A percentile compares a stretch with the other conserved stretches of the same genome.
These are phyloP conservation scores for Berkeleyomyces rouxiae DNA, from an alignment of 2,329 filamentous ascomycete species.

Conservation along the genomic window DNA sequence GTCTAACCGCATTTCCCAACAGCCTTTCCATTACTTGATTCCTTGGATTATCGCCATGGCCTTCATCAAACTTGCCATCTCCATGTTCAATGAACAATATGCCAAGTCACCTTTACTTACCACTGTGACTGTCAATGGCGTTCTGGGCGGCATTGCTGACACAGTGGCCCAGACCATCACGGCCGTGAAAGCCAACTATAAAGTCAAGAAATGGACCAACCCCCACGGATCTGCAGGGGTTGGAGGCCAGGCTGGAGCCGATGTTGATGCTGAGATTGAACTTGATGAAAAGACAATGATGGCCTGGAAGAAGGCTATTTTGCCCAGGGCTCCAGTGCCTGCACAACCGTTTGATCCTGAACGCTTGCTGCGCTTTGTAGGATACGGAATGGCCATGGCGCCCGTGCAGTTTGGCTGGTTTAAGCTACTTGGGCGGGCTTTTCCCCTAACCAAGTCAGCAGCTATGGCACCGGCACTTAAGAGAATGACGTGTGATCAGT, in stretches of 20 bases:
- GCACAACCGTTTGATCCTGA: constrained; percentile 77
- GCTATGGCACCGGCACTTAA: constrained; percentile 68
- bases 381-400: constrained; percentile 92
- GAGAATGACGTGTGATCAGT: constrained; percentile 79
- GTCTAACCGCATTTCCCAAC: not conserved
- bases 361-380: constrained; percentile 85
- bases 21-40: constrained; percentile 10
- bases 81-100: constrained; percentile 6
- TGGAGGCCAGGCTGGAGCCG: not conserved
- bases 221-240: constrained; percentile 31
- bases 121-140: constrained; percentile 97
- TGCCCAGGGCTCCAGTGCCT: constrained; percentile 25
- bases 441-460: constrained; percentile 66
- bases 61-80: not conserved
- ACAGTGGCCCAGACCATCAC: constrained; percentile 91
- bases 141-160: constrained; percentile 88
- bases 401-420: constrained; percentile 96
- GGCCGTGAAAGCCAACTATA: constrained; percentile 54
- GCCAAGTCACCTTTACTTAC: constrained; percentile 51
- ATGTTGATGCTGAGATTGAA: constrained; percentile 29
- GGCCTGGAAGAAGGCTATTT: constrained; percentile 47
- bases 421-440: constrained; percentile 60
- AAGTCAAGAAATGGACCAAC: constrained; percentile 42
- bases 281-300: constrained; percentile 65
- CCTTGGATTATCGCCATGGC: constrained; percentile 9